Base-by-base conservation (phyloP, 2,329 filamentous ascomycete species). In the Triangularia setosa region DNA sequence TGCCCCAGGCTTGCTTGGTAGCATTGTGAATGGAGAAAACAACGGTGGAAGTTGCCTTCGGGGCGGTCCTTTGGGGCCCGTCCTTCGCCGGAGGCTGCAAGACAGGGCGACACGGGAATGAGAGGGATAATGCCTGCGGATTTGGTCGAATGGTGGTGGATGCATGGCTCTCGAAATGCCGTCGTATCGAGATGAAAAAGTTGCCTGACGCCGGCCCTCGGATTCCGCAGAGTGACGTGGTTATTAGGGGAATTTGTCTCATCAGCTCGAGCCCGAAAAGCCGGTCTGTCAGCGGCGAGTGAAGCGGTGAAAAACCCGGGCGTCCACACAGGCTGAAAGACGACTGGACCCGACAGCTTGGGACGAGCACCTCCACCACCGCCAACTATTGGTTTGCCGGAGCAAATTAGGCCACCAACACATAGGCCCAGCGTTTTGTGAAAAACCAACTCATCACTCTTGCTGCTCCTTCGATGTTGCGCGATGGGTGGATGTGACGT, bases 291-390 rank as follows among this genome's bases (percentile, higher is more conserved):
- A 55, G 59, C 52, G 9, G 48, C 16, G 44, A 58, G 25, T 14
- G 52, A 40, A 62, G 63, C 54, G 58, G 53, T 63, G 64, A 61
- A 61, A 58, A 54, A 48, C 25, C 55, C 18, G 44, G 55, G 14
- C 33, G 53, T 5, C 48, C 21, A 58, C 62, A 52, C 35, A 27
- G 60, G 63, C 60, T 62, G 61, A 61, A 62, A 27, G 59, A 44
- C 30, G 27, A 18, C 28, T 25, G 35, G 67, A 69, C 68, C 69
- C 67, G 67, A 69, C 67, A 68, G 69, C 63, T 58, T 68, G 69
- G 69, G 59, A 67, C 65, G 53, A 16, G 57, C 21, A 53, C 11
- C 59, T 63, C 40, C 56, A 30, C 56, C 53, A 52, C 61, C 28
- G 44, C 48, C 28, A 56, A 30, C 48, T 24, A 33, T 63, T 66